A percentile compares a stretch with the other conserved stretches of the same genome.
Evolutionary conservation across 2,329 filamentous ascomycete genomes (phyloP).

Genomic region (Pseudonectria foliicola): DNA sequence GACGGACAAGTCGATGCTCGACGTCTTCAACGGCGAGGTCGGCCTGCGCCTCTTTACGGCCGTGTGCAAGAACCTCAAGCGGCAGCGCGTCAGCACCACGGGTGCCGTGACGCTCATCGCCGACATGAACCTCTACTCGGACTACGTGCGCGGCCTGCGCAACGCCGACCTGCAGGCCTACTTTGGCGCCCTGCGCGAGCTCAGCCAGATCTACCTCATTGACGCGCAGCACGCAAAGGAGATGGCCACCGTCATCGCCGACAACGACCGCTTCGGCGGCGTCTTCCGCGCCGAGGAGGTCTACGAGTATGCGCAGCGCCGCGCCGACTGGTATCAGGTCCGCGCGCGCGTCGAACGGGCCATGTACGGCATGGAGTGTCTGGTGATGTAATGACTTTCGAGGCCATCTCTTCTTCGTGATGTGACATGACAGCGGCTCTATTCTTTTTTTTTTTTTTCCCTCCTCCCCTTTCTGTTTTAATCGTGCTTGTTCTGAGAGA

Average conservation of each 20-base stretch:
- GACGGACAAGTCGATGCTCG: slow-evolving; percentile 95
- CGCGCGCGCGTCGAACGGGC: slow-evolving; percentile 84
- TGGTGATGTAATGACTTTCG: slow-evolving; percentile 61
- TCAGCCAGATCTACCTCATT: slow-evolving; percentile 93
- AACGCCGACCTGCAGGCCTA: slow-evolving; percentile 83
- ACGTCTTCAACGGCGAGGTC: slow-evolving; percentile 98
- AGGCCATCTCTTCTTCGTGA: background rate
- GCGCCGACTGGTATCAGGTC: slow-evolving; percentile 93
- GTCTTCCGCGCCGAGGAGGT: slow-evolving; percentile 95
- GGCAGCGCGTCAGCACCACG: slow-evolving; percentile 82
- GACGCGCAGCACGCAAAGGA: slow-evolving; percentile 80
- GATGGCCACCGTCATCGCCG: slow-evolving; percentile 89
- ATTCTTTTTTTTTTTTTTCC: too few relatives aligned
- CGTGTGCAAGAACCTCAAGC: slow-evolving; percentile 95
- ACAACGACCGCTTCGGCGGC: slow-evolving; percentile 80
- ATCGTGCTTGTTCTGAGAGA: too few relatives aligned
- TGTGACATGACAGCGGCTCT: too few relatives aligned
- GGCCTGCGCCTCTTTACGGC: slow-evolving; percentile 85
- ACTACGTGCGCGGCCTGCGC: slow-evolving; percentile 72
- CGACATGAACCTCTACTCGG: slow-evolving; percentile 91
- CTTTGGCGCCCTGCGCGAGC: slow-evolving; percentile 83
- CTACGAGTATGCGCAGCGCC: slow-evolving; percentile 89
- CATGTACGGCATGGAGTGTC: slow-evolving; percentile 93
- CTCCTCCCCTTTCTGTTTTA: too few relatives aligned
- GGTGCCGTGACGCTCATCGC: slow-evolving; percentile 90